A percentile compares a stretch with the other conserved stretches of the same genome.
Evolutionary conservation across 2,329 filamentous ascomycete genomes (phyloP).

Genomic region (Aspergillaceae sp.): DNA sequence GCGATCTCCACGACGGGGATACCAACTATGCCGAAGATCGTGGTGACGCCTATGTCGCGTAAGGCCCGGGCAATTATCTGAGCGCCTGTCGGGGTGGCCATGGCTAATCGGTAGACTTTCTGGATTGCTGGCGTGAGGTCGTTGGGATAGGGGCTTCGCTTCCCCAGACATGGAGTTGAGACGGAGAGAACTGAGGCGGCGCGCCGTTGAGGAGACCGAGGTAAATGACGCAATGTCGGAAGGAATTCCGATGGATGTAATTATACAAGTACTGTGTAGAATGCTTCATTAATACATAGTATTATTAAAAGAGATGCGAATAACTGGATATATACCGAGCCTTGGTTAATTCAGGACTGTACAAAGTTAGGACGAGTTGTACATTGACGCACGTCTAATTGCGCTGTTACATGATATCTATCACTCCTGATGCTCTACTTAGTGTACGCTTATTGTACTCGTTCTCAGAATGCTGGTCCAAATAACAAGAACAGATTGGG

Average conservation of each 20-base stretch:
- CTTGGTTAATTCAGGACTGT: no score
- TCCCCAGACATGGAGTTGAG: neutral
- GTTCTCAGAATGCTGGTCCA: no score
- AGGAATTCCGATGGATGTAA: neutral
- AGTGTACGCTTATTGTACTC: no score
- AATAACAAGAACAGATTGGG: no score
- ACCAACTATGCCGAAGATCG: constrained; percentile 48
- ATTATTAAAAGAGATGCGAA: no score
- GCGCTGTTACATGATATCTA: no score
- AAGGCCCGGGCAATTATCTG: constrained; percentile 43
- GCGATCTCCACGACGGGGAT: constrained; percentile 50
- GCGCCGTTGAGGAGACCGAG: constrained; percentile 1
- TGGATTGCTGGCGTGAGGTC: neutral
- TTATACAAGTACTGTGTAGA: neutral
- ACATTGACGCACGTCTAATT: no score
- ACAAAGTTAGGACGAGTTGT: no score
- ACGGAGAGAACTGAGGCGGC: neutral
- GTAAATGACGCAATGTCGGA: constrained; percentile 2
- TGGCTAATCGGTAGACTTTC: constrained; percentile 4
- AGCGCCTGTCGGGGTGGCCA: constrained; percentile 30
- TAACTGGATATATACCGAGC: no score
- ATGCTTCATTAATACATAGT: no score
- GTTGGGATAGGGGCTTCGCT: neutral
- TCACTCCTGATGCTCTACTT: no score
- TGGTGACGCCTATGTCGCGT: constrained; percentile 41